phyloP scores from a whole-genome alignment of 2,329 filamentous ascomycete species.

The Aspergillus pseudoglaucus region DNA sequence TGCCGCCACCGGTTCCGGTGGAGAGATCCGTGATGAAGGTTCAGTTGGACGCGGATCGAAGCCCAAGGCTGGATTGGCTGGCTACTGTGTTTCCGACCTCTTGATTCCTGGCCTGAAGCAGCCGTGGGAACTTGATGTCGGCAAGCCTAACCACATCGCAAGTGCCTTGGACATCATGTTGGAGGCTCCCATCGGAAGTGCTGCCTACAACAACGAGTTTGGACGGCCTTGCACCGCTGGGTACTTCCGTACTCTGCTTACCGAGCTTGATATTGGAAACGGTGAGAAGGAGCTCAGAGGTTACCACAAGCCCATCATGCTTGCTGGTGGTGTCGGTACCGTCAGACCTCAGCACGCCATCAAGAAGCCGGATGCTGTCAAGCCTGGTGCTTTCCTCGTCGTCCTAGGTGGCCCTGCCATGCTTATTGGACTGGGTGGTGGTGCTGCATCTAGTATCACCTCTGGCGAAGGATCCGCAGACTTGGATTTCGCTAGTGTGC shows the following conservation, averaged over 20 bases:
- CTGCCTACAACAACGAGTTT: constrained; percentile 97
- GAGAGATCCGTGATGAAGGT: constrained; percentile 92
- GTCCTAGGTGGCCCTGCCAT: constrained; percentile 94
- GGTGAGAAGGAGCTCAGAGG: constrained; percentile 68
- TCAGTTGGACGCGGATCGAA: constrained; percentile 87
- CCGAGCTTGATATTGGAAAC: constrained; percentile 55
- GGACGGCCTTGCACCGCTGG: constrained; percentile 82
- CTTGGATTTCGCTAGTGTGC: constrained; percentile 93
- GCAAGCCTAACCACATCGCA: constrained; percentile 84
- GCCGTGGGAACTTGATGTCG: constrained; percentile 88
- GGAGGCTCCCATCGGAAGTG: constrained; percentile 90
- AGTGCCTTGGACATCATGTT: constrained; percentile 96
- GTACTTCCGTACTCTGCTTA: constrained; percentile 85
- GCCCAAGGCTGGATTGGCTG: constrained; percentile 84
- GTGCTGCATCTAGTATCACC: constrained; percentile 84
- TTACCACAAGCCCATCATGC: constrained; percentile 98
- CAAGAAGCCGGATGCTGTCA: constrained; percentile 72
- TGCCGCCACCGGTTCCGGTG: constrained; percentile 89
- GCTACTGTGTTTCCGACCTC: constrained; percentile 93
- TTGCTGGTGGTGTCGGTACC: constrained; percentile 89
- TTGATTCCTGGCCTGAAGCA: constrained; percentile 74
- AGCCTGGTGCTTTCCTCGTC: constrained; percentile 80
- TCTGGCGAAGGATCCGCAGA: constrained; percentile 85
- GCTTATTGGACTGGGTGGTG: constrained; percentile 93
- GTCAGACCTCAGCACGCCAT: constrained; percentile 86